Evolutionary conservation across 225 moss, liverwort and hornwort genomes (phyloP).

Genomic region (Physcomitrellopsis africana): DNA sequence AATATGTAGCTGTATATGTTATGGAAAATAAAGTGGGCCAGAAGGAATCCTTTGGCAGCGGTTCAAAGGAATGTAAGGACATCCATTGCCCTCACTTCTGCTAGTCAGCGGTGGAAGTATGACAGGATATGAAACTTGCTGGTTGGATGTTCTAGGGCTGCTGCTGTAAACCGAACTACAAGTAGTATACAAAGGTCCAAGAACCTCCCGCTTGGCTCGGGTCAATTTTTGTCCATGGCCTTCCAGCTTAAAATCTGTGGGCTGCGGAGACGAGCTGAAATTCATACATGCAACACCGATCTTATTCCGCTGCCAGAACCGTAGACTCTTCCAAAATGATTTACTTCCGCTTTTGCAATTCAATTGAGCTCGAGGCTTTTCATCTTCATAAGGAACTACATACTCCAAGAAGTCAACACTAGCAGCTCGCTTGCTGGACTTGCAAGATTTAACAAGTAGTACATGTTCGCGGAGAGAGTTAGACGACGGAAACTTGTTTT

Average conservation of each 20-base stretch:
- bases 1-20: not conserved
- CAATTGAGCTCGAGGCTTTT: not conserved
- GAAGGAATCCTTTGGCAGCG: constrained; percentile 25
- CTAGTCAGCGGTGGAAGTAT: constrained; percentile 14
- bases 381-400: constrained; percentile 26
- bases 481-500: constrained; percentile 10
- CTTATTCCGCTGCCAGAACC: constrained; percentile 31
- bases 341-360: constrained; percentile 26
- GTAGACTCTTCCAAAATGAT: constrained; percentile 33
- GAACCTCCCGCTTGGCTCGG: constrained; percentile 27
- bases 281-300: constrained; percentile 16
- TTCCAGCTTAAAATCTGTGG: constrained; percentile 9
- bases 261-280: constrained; percentile 16
- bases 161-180: constrained; percentile 8
- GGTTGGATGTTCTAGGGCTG: not conserved
- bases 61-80: constrained; percentile 31
- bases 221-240: constrained; percentile 7
- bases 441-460: constrained; percentile 17
- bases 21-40: constrained; percentile 35
- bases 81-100: constrained; percentile 19
- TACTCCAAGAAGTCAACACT: constrained; percentile 33
- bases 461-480: constrained; percentile 13
- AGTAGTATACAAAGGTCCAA: constrained; percentile 30
- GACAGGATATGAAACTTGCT: constrained; percentile 13
- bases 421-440: constrained; percentile 21